phyloP scores from a whole-genome alignment of 2,329 filamentous ascomycete species.

The Akanthomyces uredinophilus region DNA sequence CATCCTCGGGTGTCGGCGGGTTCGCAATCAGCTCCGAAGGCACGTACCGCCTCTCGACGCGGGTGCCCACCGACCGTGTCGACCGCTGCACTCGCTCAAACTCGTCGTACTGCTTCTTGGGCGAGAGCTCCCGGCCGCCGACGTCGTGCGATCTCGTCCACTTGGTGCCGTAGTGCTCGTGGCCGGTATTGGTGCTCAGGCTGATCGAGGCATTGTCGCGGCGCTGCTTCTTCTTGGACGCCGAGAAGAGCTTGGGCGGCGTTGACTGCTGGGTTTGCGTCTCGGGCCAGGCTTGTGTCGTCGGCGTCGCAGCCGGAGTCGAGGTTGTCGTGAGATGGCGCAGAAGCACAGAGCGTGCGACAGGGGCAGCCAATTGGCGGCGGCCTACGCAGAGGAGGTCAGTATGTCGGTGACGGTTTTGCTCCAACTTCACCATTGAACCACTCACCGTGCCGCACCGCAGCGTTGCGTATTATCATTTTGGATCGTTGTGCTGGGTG shows the following conservation, averaged over 20 bases:
- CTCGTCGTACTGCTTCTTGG: constrained; percentile 35
- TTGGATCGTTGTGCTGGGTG: constrained; percentile 18
- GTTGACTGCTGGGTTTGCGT: constrained; percentile 17
- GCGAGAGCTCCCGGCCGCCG: constrained; percentile 32
- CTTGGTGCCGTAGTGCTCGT: constrained; percentile 5
- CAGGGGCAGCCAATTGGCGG: constrained; percentile 43
- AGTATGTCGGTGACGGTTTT: constrained; percentile 11
- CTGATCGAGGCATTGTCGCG: constrained; percentile 30
- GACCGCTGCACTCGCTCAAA: constrained; percentile 35
- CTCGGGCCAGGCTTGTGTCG: constrained; percentile 20
- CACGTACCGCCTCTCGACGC: constrained; percentile 52
- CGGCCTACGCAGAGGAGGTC: constrained; percentile 38
- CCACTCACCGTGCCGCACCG: constrained; percentile 49
- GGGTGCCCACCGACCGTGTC: constrained; percentile 45
- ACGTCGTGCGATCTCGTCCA: constrained; percentile 30
- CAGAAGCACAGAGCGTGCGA: constrained; percentile 29
- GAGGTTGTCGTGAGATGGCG: constrained; percentile 30
- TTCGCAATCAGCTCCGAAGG: constrained; percentile 62
- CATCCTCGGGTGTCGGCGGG: constrained; percentile 71
- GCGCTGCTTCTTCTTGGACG: constrained; percentile 29
- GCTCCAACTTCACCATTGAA: neutral
- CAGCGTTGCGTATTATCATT: constrained; percentile 54
- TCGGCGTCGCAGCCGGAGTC: constrained; percentile 16
- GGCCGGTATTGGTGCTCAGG: constrained; percentile 26
- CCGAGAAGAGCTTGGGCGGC: constrained; percentile 22